Base-by-base conservation (phyloP, 2,329 filamentous ascomycete species). In the Colletotrichum orbiculare region DNA sequence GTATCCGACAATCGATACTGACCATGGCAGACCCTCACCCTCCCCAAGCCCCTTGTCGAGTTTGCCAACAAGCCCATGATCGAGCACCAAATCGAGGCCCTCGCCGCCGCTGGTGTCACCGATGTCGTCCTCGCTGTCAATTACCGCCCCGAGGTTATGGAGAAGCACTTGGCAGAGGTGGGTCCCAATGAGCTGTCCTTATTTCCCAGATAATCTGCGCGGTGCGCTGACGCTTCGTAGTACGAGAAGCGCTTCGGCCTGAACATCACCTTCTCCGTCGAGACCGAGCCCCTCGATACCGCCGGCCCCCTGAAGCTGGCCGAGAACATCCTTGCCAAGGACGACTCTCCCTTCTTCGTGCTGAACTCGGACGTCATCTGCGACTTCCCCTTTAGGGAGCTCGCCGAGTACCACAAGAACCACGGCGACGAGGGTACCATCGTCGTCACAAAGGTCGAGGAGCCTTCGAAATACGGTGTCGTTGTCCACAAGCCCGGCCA, bases 11-110 rank as follows among this genome's bases (percentile, higher is more conserved):
- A 55, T 56, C 65, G 57, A 62, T 55, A 57, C 60, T 69, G 47
- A 68, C 66, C 53, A 66, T 52, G 54, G 43, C 46, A 97, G 93
- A 99, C 95, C 73, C 89, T 99, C 76, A 97, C 96, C 55, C 92
- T 97, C 71, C 95, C 95, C 68, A 99, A 98, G 82, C 95, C 96
- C 70, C 87, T 99, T 72, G 96, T 99, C 75, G 95, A 99, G 83
- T 99, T 99, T 76, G 94, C 89, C 77, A 99, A 99, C 87, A 95
- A 96, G 83, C 96, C 94, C 78, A 99, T 99, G 95, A 98, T 99
- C 80, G 87, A 96, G 75, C 95, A 98, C 82, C 95, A 99, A 83
- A 93, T 99, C 73, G 94, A 97, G 83, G 94, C 93, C 71, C 87
- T 99, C 71, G 95, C 96, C 72, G 91, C 90, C 66, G 95, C 94